Base-by-base conservation (phyloP, 371 early-diverging fungal species). In the Mucor lusitanicus region DNA sequence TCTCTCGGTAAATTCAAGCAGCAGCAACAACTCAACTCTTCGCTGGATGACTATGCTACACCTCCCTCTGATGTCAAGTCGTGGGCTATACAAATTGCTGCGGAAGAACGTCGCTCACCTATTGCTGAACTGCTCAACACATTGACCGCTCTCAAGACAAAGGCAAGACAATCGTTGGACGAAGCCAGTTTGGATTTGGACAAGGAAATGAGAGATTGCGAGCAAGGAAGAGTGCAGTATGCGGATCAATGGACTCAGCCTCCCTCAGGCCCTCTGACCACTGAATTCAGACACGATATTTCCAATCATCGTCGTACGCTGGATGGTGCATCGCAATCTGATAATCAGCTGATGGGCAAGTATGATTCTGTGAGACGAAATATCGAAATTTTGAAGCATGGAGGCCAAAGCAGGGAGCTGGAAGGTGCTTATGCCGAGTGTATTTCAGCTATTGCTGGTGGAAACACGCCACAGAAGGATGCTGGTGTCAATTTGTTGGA, bases 181-280 rank as follows among this genome's bases (percentile, higher is more conserved):
- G 87, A 91, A 21, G 73, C 86, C 9, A 83, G 84, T 1, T 61
- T 89, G 57, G 64, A 77, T 28, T 68, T 97, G 59, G 96, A 95
- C 65, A 88, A 90, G 55, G 97, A 97, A 81, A 94, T 94, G 79
- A 85, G 86, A 61, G 95, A 90, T 25, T 94, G 94, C 71, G 96
- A 96, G 62, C 79, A 75, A 11, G 77, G 89, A 71, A 67, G 94
- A 69, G 93, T 92, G 71, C 79, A 90, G 65, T 91, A 90, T 68
- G 88, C 86, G 28, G 91, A 93, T 53, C 78, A 80, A n/a, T 97
- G 96, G 95, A 88, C 91, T 17, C 92, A 94, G 68, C 83, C 88
- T 50, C 92, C 96, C 17, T 94, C 95, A 1, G 85, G 86, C 13
- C 77, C 88, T n/a, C 71, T 90, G 4, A 92, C 94, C 1, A 79